phyloP scores from a whole-genome alignment of 331 rosid genomes.

The Spiraea crenata region DNA sequence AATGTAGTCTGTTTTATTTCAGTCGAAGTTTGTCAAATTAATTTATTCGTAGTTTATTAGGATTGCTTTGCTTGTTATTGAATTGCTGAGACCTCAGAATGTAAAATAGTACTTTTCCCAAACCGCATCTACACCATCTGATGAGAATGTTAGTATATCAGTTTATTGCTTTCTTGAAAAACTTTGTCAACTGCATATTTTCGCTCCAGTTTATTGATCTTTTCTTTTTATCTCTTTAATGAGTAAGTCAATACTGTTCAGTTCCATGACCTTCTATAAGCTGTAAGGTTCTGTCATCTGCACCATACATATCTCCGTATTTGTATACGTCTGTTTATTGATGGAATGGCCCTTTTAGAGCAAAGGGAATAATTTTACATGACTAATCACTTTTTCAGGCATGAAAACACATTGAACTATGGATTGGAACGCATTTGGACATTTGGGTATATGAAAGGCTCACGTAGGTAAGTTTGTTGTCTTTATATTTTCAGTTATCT shows the following conservation, averaged over 20 bases:
- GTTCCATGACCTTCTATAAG: not conserved
- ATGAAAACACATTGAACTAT: slow-evolving; percentile 63
- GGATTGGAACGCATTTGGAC: slow-evolving; percentile 87
- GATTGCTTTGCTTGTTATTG: not conserved
- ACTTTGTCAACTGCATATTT: not conserved
- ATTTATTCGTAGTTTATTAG: not conserved
- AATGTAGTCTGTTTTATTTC: slow-evolving; percentile 12
- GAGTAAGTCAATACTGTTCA: not conserved
- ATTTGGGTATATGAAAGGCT: slow-evolving; percentile 72
- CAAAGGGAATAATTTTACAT: not conserved
- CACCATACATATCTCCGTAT: not conserved
- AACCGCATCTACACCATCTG: not conserved
- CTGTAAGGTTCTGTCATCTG: not conserved
- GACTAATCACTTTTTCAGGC: slow-evolving; percentile 44
- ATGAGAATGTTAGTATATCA: not conserved
- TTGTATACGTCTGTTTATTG: not conserved
- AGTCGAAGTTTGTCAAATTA: not conserved
- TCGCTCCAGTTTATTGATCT: not conserved
- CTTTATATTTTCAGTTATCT: slow-evolving; percentile 2
- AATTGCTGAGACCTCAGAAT: not conserved
- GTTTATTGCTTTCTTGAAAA: not conserved
- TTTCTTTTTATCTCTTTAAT: not conserved
- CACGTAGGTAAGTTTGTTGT: slow-evolving; percentile 51
- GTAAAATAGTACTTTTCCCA: not conserved
- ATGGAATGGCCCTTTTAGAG: not conserved